Evolutionary conservation across 2,329 filamentous ascomycete genomes (phyloP).

Genomic region (Colletotrichum viniferum): DNA sequence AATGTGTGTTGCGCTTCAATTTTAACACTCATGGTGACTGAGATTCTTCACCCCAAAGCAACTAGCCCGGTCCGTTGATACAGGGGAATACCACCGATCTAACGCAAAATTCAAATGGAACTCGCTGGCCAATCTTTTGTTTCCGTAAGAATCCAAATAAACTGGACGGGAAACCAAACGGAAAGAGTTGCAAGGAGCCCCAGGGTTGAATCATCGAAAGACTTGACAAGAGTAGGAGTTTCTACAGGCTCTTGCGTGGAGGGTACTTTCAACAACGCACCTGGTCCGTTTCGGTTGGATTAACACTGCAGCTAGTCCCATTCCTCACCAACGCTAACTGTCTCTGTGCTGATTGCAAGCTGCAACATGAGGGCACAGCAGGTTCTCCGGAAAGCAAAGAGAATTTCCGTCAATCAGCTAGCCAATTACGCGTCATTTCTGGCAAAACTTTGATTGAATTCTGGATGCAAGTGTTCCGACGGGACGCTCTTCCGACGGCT

Average conservation of each 20-base stretch:
- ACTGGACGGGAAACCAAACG: not conserved
- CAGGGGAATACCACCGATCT: not conserved
- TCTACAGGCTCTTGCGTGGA: not conserved
- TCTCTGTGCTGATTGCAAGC: not conserved
- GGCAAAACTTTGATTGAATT: not conserved
- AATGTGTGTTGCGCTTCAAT: not conserved
- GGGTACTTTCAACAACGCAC: not conserved
- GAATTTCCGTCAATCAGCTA: not conserved
- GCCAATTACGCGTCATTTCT: not conserved
- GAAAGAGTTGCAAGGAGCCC: not conserved
- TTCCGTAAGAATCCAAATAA: not conserved
- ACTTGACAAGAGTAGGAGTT: not conserved
- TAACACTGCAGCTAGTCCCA: not conserved
- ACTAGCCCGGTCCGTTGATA: too few species aligned
- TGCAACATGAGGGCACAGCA: not conserved
- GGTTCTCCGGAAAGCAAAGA: not conserved
- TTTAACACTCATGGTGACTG: not conserved
- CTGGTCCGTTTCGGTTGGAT: not conserved
- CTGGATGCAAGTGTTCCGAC: not conserved
- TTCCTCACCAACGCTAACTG: not conserved
- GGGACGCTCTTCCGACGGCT: not conserved
- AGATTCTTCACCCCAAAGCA: too few species aligned
- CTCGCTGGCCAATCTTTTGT: not conserved
- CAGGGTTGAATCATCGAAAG: not conserved
- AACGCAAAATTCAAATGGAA: not conserved